Evolutionary conservation across 495 filamentous ascomycete species (phyloP).

Genomic region (Niebla homalea): DNA sequence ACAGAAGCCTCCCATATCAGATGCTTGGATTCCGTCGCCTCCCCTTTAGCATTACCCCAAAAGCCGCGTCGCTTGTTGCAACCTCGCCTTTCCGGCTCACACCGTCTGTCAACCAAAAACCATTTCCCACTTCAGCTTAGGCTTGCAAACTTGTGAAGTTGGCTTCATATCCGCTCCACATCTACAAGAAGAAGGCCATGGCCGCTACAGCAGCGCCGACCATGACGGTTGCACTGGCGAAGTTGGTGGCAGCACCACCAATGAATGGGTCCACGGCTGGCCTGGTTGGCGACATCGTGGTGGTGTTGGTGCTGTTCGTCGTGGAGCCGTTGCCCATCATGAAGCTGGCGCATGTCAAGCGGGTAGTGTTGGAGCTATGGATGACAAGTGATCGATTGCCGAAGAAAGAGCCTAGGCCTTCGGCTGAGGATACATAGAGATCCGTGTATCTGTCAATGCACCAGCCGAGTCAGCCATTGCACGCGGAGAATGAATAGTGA

Average conservation of each 20-base stretch:
- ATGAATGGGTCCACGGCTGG: slow-evolving; percentile 7
- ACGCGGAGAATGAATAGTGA: neutral
- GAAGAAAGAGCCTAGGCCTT: slow-evolving; percentile 51
- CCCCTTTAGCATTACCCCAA: too few species aligned
- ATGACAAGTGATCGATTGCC: slow-evolving; percentile 70
- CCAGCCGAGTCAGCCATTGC: slow-evolving; percentile 7
- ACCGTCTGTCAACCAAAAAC: too few species aligned
- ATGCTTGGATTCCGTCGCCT: too few species aligned
- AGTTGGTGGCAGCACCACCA: slow-evolving; percentile 11
- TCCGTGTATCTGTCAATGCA: slow-evolving; percentile 47
- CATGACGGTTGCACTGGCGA: slow-evolving; percentile 12
- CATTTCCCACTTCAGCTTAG: too few species aligned
- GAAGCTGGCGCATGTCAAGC: slow-evolving; percentile 64
- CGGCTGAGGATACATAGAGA: slow-evolving; percentile 47
- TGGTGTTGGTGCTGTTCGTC: slow-evolving; percentile 1
- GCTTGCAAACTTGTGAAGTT: neutral
- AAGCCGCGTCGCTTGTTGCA: too few species aligned
- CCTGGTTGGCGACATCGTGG: neutral
- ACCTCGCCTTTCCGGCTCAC: too few species aligned
- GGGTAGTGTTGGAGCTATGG: slow-evolving; percentile 57
- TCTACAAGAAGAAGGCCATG: slow-evolving; percentile 11
- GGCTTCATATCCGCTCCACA: neutral
- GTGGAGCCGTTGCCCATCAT: slow-evolving; percentile 11
- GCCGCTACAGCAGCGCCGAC: slow-evolving; percentile 12
- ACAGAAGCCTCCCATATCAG: too few species aligned